phyloP scores from a whole-genome alignment of 257 asterid genomes.

The Fraxinus excelsior region DNA sequence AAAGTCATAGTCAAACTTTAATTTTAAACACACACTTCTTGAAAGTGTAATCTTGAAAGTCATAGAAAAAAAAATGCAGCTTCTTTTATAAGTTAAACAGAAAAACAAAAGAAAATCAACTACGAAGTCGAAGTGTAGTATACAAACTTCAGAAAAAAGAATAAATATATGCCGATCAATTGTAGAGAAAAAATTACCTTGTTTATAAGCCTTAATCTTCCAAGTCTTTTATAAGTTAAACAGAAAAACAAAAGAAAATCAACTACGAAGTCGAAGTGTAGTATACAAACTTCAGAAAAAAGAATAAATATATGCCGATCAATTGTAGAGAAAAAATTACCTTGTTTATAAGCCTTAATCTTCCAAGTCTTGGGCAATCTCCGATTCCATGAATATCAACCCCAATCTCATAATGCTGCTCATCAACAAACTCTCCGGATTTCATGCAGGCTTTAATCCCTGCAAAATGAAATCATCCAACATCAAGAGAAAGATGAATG shows the following conservation, averaged over 20 bases:
- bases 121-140: background rate
- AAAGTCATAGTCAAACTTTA: no score
- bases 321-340: constrained; percentile 35
- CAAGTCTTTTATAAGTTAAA: no score
- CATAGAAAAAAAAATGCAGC: background rate
- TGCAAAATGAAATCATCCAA: constrained; percentile 26
- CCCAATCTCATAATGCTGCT: constrained; percentile 69
- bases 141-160: background rate
- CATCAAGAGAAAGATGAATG: constrained; percentile 6
- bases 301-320: background rate
- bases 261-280: no score
- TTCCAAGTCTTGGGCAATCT: constrained; percentile 82
- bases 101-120: background rate
- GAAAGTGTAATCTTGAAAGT: no score
- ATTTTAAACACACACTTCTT: no score
- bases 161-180: no score
- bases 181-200: no score
- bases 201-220: no score
- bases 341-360: constrained; percentile 71
- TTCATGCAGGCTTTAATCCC: constrained; percentile 83
- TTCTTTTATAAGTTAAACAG: background rate
- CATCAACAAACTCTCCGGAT: constrained; percentile 61
- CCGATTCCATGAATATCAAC: constrained; percentile 75
- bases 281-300: no score
- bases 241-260: no score